Conservation (phyloP, 768 basidiomycete species). For the Hericium coralloides region DNA sequence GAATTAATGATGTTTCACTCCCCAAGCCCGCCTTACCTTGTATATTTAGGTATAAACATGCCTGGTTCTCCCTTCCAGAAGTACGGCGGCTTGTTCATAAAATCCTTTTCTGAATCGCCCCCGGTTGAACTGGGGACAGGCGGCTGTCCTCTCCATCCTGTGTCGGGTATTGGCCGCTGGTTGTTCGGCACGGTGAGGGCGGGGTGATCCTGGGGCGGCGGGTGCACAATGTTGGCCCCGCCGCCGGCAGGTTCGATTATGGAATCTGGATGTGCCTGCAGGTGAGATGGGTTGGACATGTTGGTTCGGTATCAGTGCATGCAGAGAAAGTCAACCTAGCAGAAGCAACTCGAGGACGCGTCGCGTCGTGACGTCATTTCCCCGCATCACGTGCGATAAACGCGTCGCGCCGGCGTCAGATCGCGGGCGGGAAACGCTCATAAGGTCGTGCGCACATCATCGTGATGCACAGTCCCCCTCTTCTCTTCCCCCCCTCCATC, state of each 20-base stretch:
- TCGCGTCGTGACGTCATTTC: neutral
- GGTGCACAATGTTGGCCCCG: too few relatives aligned
- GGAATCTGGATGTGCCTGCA: too few relatives aligned
- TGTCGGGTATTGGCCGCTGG: conserved; percentile 15
- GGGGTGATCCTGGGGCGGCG: too few relatives aligned
- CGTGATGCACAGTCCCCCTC: neutral
- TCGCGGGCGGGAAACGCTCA: neutral
- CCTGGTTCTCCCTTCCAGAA: conserved; percentile 17
- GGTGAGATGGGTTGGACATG: too few relatives aligned
- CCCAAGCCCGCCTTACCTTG: conserved; percentile 6
- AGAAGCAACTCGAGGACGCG: neutral
- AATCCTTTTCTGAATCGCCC: conserved; percentile 19
- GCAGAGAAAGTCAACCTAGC: too few relatives aligned
- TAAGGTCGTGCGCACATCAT: conserved; percentile 1
- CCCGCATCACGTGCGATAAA: neutral
- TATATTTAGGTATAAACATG: conserved; percentile 18
- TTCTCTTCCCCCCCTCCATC: neutral
- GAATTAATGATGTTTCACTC: neutral
- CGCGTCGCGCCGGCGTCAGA: neutral
- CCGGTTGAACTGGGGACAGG: conserved; percentile 18
- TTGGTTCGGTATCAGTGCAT: too few relatives aligned
- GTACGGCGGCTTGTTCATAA: conserved; percentile 24
- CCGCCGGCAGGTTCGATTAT: too few relatives aligned
- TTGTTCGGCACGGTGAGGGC: neutral
- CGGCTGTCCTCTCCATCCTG: conserved; percentile 18